Conservation (phyloP, 257 asterid species). For the Petunia secreta region DNA sequence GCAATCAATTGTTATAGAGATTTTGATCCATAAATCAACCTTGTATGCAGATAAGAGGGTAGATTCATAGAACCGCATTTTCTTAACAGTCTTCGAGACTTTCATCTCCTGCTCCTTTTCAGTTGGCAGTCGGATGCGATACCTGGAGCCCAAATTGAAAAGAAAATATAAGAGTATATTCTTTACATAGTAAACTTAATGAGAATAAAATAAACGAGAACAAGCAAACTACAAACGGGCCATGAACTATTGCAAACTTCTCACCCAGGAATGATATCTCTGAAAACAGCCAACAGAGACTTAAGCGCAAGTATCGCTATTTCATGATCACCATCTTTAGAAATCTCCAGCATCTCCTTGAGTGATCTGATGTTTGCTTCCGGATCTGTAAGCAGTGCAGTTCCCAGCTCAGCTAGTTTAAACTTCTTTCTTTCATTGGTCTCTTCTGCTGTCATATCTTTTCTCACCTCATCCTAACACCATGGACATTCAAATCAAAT, state of each 20-base stretch:
- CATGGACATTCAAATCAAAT: not conserved
- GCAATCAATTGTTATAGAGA: not conserved
- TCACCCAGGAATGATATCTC: constrained; percentile 96
- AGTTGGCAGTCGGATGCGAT: constrained; percentile 91
- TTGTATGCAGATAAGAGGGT: constrained; percentile 81
- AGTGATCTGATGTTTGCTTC: constrained; percentile 78
- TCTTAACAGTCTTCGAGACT: constrained; percentile 83
- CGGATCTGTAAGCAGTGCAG: constrained; percentile 79
- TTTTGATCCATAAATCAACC: constrained; percentile 48
- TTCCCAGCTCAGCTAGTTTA: constrained; percentile 94
- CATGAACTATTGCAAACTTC: constrained; percentile 31
- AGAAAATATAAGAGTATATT: constrained; percentile 26
- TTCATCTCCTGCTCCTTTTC: constrained; percentile 94
- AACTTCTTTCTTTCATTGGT: constrained; percentile 66
- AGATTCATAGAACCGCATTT: constrained; percentile 76
- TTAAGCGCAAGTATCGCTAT: constrained; percentile 70
- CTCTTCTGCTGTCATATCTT: constrained; percentile 82
- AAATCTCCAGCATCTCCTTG: constrained; percentile 85
- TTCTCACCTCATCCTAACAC: constrained; percentile 77
- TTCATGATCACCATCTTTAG: constrained; percentile 62
- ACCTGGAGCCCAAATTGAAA: constrained; percentile 53
- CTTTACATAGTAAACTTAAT: constrained; percentile 14
- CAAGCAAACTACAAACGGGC: constrained; percentile 6
- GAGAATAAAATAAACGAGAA: constrained; percentile 16
- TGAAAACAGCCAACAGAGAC: constrained; percentile 94